Evolutionary conservation across 495 filamentous ascomycete genomes (phyloP).

Genomic region (Neurospora hispaniola): DNA sequence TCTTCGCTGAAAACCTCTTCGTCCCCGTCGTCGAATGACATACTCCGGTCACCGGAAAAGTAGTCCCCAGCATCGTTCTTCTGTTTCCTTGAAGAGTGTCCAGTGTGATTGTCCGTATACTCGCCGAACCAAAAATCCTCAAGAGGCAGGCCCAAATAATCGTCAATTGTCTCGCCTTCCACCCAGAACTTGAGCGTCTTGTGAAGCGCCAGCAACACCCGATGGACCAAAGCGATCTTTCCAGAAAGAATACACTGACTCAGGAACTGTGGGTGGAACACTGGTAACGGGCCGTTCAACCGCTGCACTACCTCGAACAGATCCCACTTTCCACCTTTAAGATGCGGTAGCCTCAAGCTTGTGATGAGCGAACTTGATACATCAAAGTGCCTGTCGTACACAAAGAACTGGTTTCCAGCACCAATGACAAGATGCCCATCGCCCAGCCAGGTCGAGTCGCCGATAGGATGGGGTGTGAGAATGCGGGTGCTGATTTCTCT

Average conservation of each 20-base stretch:
- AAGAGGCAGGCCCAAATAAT: constrained; percentile 61
- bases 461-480: constrained; percentile 83
- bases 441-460: constrained; percentile 82
- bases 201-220: constrained; percentile 62
- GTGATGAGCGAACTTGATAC: constrained; percentile 51
- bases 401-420: constrained; percentile 86
- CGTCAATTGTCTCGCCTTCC: constrained; percentile 73
- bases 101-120: constrained; percentile 8
- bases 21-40: constrained; percentile 39
- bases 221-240: constrained; percentile 62
- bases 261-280: constrained; percentile 90
- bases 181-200: constrained; percentile 72
- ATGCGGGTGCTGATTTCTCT: constrained; percentile 72
- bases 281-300: constrained; percentile 78
- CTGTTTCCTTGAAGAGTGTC: neutral
- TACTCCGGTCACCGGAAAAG: constrained; percentile 14
- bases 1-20: constrained; percentile 59
- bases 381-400: constrained; percentile 67
- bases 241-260: constrained; percentile 80
- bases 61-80: constrained; percentile 17
- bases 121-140: constrained; percentile 49
- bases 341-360: constrained; percentile 50
- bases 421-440: constrained; percentile 78
- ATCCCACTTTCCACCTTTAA: constrained; percentile 38
- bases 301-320: constrained; percentile 72